Conservation (phyloP, 164 flowering plant species). For the Tetrastigma voinierianum region DNA sequence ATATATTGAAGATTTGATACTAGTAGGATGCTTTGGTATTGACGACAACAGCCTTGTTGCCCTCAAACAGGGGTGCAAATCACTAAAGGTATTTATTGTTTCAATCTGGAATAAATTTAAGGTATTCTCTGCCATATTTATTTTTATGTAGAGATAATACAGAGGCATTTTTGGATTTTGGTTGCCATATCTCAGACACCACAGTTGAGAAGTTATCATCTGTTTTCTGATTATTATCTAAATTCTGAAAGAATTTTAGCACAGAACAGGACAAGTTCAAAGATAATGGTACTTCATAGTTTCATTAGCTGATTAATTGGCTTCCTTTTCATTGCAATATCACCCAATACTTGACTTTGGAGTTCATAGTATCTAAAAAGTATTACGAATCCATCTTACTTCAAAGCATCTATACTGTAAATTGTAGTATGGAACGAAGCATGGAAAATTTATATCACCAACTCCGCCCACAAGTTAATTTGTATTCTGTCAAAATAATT, state of each 20-base stretch:
- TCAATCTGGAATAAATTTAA: neutral
- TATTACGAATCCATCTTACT: neutral
- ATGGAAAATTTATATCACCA: too few relatives aligned
- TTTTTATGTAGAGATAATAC: neutral
- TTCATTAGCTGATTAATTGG: neutral
- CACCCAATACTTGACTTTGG: neutral
- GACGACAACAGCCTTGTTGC: constrained; percentile 65
- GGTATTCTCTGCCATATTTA: neutral
- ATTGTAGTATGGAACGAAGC: too few relatives aligned
- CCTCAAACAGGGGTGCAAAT: constrained; percentile 59
- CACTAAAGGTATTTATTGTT: constrained; percentile 57
- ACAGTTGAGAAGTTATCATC: neutral
- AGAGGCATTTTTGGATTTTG: neutral
- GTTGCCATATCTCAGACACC: neutral
- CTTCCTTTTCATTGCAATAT: neutral
- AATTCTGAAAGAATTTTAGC: neutral
- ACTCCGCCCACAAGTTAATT: too few relatives aligned
- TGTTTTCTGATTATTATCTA: neutral
- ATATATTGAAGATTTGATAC: constrained; percentile 64
- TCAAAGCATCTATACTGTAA: too few relatives aligned
- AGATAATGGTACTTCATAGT: neutral
- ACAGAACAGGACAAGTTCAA: neutral
- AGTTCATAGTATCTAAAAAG: neutral
- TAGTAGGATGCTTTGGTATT: constrained; percentile 79
- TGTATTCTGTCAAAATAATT: neutral